phyloP scores from a whole-genome alignment of 192 early-diverging fungal genomes.

The Oehlia diaphana region DNA sequence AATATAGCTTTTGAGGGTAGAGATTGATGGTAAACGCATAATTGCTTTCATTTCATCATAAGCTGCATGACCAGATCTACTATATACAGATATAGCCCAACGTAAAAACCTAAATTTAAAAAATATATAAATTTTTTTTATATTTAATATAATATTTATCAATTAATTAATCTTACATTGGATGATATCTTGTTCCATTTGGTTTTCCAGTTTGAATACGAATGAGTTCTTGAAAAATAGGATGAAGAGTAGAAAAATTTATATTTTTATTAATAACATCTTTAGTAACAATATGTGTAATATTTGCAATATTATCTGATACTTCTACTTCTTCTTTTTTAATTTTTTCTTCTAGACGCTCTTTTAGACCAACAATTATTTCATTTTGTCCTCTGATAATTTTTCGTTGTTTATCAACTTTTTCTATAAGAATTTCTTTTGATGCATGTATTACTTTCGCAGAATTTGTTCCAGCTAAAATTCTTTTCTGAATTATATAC shows the following conservation, averaged over 20 bases:
- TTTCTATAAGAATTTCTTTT: constrained; percentile 5
- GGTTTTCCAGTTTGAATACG: background rate
- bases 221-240: background rate
- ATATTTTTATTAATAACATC: background rate
- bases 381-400: background rate
- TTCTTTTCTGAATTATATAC: too few species aligned
- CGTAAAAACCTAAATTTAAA: background rate
- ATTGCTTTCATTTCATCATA: constrained; percentile 1
- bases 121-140: background rate
- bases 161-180: constrained; percentile 10
- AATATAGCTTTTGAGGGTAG: constrained; percentile 11
- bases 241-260: background rate
- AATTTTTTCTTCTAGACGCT: background rate
- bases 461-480: background rate
- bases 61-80: background rate
- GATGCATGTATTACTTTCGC: background rate
- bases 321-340: background rate
- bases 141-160: background rate
- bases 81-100: background rate
- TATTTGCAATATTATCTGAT: background rate
- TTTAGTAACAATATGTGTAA: background rate
- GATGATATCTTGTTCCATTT: constrained; percentile 13
- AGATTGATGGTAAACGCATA: constrained; percentile 10
- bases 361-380: constrained; percentile 1
- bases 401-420: background rate